These are phyloP conservation scores for Dryadomyces quercus-mongolicae DNA, from an alignment of 2,329 filamentous ascomycete genomes.

Conservation along the genomic window DNA sequence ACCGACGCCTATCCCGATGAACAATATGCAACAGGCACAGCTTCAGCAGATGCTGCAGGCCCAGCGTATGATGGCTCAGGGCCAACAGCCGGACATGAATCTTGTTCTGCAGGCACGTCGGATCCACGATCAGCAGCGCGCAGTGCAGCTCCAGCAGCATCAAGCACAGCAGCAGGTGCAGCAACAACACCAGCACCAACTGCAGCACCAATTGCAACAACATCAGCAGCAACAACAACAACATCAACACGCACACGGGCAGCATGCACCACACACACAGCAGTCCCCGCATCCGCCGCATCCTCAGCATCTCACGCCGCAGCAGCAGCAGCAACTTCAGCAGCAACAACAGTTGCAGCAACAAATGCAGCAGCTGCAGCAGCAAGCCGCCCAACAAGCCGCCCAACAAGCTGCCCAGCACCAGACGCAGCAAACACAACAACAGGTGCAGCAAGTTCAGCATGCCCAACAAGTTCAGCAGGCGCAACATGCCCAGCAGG, in stretches of 20 bases:
- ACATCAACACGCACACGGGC: conserved; percentile 1
- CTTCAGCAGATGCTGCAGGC: conserved; percentile 45
- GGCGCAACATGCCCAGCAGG: conserved; percentile 18
- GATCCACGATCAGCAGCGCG: conserved; percentile 52
- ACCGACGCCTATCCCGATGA: conserved; percentile 44
- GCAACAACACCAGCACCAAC: conserved; percentile 36
- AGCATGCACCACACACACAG: conserved; percentile 13
- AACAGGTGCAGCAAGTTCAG: conserved; percentile 21
- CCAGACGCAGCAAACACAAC: conserved; percentile 7
- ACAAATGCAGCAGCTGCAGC: conserved; percentile 14
- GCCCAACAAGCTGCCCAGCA: conserved; percentile 15
- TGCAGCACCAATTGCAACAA: conserved; percentile 15
- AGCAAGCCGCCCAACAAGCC: conserved; percentile 12
- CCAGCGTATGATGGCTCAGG: conserved; percentile 40
- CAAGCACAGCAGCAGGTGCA: conserved; percentile 34
- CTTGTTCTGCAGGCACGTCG: conserved; percentile 52
- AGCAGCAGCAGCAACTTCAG: conserved; percentile 19
- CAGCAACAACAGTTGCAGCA: conserved; percentile 23
- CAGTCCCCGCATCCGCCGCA: conserved; percentile 44
- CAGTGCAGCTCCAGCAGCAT: conserved; percentile 45
- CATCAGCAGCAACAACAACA: conserved; percentile 16
- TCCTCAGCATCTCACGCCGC: conserved; percentile 19
- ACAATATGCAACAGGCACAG: conserved; percentile 54
- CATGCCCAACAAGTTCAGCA: conserved; percentile 14
- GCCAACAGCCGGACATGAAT: conserved; percentile 36